These are phyloP conservation scores for Aureobasidium sp. DNA, from an alignment of 2,329 filamentous ascomycete species.

Conservation along the genomic window DNA sequence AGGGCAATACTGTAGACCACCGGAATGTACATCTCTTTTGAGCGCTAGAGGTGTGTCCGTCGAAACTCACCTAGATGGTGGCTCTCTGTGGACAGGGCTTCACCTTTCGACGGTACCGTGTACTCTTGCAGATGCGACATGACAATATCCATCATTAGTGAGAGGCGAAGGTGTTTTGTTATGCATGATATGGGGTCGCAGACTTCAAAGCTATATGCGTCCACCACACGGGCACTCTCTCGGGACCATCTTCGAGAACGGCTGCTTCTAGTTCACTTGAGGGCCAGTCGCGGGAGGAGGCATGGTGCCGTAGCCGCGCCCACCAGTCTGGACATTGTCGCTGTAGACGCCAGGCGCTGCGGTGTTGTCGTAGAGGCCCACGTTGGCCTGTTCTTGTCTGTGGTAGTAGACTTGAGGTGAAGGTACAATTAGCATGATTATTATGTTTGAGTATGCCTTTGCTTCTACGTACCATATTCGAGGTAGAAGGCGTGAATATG, in stretches of 20 bases:
- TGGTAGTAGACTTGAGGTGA: conserved; percentile 57
- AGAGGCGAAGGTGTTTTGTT: not conserved
- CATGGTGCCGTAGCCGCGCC: conserved; percentile 30
- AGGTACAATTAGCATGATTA: too few species aligned
- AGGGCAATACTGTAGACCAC: too few species aligned
- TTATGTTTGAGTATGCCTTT: too few species aligned
- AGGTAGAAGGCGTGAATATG: conserved; percentile 69
- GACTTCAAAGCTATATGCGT: not conserved
- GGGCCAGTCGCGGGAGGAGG: conserved; percentile 39
- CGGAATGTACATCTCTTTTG: too few species aligned
- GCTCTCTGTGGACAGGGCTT: not conserved
- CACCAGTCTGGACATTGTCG: conserved; percentile 64
- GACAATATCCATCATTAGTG: not conserved
- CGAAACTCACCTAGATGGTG: not conserved
- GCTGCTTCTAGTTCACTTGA: conserved; percentile 23
- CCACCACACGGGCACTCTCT: not conserved
- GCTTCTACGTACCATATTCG: conserved; percentile 47
- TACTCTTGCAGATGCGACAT: not conserved
- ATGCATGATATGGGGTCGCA: not conserved
- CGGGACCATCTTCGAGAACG: not conserved
- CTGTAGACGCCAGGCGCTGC: conserved; percentile 64
- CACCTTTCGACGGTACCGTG: not conserved
- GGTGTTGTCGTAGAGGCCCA: conserved; percentile 46
- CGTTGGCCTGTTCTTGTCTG: conserved; percentile 54
- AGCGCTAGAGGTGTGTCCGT: too few species aligned